Evolutionary conservation across 768 basidiomycete genomes (phyloP), one percentile per base, ranked within the genome.

Genomic region (Boletus sp.): DNA sequence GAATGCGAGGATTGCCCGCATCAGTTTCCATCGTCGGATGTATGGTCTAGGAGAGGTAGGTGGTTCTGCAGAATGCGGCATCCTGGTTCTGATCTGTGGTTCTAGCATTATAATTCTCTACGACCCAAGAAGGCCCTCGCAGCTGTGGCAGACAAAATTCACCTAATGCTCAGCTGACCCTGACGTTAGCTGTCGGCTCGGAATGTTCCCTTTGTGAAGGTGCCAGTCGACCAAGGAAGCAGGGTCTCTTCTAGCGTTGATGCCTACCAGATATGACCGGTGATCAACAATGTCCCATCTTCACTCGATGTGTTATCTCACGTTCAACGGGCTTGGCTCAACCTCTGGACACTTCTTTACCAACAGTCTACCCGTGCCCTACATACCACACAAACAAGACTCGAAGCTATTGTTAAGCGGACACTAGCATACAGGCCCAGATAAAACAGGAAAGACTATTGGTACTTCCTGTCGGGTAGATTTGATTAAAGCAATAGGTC

Each of bases 31-130:
- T 66, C 80, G 91, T 51, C 81, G 85, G 60, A 88, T 96, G 85
- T 98, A 96, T 73, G 96, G 95, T 3, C 79, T 98, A 7, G 96
- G 96, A 61, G 96, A 98, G 83, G 94, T 93, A 50, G 60, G 88
- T 74, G 39, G 29, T 27, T 27, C 29, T 21, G 34, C 50, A 38
- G 29, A 25, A 33, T 7, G 14, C 14, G 6, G 25, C n/a, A 19
- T 25, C 40, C 19, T 15, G 27, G 14, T n/a, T 61, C 59, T 53
- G 60, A 53, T 47, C 30, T 21, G 25, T 33, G 33, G 33, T 43
- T 44, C 13, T 66, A 94, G 92, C 92, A 94, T 69, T 94, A 94
- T 66, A 94, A 94, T 68, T 93, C 92, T 6, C 68, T 94, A 50
- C 77, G 88, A 30, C 88, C 87, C 5, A 83, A 76, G 58, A 69